A percentile compares a stretch with the other conserved stretches of the same genome.
phyloP scores from a whole-genome alignment of 1,284 basidiomycete genomes.

The Irpex rosettiformis region DNA sequence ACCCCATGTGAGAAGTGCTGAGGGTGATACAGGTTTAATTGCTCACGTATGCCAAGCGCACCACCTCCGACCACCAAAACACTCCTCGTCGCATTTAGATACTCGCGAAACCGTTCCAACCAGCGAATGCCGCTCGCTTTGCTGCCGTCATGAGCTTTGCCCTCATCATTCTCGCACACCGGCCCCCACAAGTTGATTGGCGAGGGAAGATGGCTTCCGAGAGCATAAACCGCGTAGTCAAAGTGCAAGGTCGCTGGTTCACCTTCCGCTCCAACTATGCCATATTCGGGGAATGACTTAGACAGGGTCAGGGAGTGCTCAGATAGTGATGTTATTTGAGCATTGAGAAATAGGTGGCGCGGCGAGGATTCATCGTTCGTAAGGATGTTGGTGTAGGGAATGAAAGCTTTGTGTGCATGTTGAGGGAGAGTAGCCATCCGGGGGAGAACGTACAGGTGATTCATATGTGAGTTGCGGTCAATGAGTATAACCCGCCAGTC shows the following conservation, averaged over 20 bases:
- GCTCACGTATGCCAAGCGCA: constrained; percentile 60
- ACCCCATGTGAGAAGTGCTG: too few species aligned
- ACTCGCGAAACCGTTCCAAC: constrained; percentile 43
- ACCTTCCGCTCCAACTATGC: constrained; percentile 26
- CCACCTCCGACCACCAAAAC: constrained; percentile 61
- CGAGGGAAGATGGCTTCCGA: constrained; percentile 52
- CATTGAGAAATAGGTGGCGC: constrained; percentile 30
- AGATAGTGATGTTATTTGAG: constrained; percentile 42
- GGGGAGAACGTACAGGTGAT: constrained; percentile 59
- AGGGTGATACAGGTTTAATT: neutral
- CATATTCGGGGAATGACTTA: constrained; percentile 43
- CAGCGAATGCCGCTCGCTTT: constrained; percentile 47
- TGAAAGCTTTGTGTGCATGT: constrained; percentile 73
- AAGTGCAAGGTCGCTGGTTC: constrained; percentile 32
- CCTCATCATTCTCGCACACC: constrained; percentile 10
- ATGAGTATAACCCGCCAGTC: constrained; percentile 69
- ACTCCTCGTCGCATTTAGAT: constrained; percentile 39
- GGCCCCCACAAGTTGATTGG: constrained; percentile 55
- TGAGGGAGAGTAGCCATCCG: constrained; percentile 60
- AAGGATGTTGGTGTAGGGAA: constrained; percentile 53
- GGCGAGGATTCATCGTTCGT: constrained; percentile 24
- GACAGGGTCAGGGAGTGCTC: constrained; percentile 44
- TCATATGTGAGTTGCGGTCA: constrained; percentile 52
- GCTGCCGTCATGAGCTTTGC: constrained; percentile 28
- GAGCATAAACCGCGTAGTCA: constrained; percentile 56